These are phyloP conservation scores for Botrytis elliptica DNA, from an alignment of 2,329 filamentous ascomycete species.

Conservation along the genomic window DNA sequence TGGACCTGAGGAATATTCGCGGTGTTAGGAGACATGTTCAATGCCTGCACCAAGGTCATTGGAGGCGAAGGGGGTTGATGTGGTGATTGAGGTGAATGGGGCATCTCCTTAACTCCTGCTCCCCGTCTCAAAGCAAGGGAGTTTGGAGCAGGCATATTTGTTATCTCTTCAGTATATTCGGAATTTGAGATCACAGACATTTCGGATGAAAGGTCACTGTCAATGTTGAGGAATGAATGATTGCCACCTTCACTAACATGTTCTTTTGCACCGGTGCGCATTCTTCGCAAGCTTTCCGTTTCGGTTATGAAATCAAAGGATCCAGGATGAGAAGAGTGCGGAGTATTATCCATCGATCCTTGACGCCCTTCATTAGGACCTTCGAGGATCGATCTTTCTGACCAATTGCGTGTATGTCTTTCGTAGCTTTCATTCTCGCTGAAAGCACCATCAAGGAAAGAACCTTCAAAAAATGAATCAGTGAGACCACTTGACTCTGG, in stretches of 20 bases:
- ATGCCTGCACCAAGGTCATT: slow-evolving; percentile 50
- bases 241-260: slow-evolving; percentile 34
- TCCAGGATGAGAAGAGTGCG: slow-evolving; percentile 40
- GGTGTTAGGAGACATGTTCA: slow-evolving; percentile 45
- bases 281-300: slow-evolving; percentile 48
- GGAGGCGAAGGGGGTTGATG: slow-evolving; percentile 46
- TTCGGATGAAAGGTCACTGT: slow-evolving; percentile 59
- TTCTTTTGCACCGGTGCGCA: slow-evolving; percentile 27
- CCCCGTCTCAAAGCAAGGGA: slow-evolving; percentile 38
- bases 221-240: slow-evolving; percentile 40
- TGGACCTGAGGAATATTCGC: slow-evolving; percentile 43
- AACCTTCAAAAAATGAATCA: slow-evolving; percentile 74
- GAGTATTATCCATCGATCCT: slow-evolving; percentile 30
- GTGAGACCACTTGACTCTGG: slow-evolving; percentile 59
- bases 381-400: slow-evolving; percentile 53
- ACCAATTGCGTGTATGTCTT: slow-evolving; percentile 50
- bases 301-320: slow-evolving; percentile 57
- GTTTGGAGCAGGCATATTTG: slow-evolving; percentile 37
- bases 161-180: slow-evolving; percentile 35
- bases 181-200: slow-evolving; percentile 48
- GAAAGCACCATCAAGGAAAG: slow-evolving; percentile 68
- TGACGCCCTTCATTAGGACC: slow-evolving; percentile 46
- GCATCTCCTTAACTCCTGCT: slow-evolving; percentile 32
- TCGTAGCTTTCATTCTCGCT: slow-evolving; percentile 49
- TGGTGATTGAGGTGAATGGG: slow-evolving; percentile 33